phyloP scores from a whole-genome alignment of 1,284 basidiomycete species.

The Peniophora sp. region DNA sequence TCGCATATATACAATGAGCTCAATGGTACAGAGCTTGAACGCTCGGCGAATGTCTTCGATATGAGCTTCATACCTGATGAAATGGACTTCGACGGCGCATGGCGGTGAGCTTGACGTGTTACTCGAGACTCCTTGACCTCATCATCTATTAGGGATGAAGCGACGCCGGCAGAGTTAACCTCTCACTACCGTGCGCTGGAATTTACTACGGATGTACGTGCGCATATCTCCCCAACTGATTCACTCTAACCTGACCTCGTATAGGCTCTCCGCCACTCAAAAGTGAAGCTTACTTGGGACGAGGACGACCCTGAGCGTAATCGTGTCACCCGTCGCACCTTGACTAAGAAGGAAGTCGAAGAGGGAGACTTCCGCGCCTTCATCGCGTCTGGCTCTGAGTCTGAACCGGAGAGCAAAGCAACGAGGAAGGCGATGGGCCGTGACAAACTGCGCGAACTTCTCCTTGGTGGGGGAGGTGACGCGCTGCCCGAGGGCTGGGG shows the following conservation, averaged over 20 bases:
- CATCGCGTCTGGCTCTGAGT: constrained; percentile 57
- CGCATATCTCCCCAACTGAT: neutral
- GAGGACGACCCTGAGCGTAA: constrained; percentile 91
- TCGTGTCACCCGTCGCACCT: constrained; percentile 69
- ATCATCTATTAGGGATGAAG: constrained; percentile 64
- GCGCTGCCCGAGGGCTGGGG: constrained; percentile 81
- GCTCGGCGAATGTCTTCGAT: constrained; percentile 95
- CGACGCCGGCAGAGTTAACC: constrained; percentile 53
- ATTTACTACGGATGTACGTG: constrained; percentile 85
- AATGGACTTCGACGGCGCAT: constrained; percentile 84
- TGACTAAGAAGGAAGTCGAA: constrained; percentile 81
- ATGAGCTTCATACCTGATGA: constrained; percentile 90
- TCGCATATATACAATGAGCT: constrained; percentile 81
- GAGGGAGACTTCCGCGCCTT: constrained; percentile 84
- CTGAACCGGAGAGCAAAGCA: constrained; percentile 32
- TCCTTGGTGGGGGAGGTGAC: constrained; percentile 60
- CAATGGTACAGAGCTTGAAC: constrained; percentile 93
- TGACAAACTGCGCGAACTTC: constrained; percentile 60
- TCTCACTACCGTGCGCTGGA: constrained; percentile 76
- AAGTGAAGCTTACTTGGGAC: constrained; percentile 98
- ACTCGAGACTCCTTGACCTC: neutral
- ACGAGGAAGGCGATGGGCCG: constrained; percentile 38
- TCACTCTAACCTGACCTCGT: neutral
- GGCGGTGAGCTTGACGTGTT: constrained; percentile 38
- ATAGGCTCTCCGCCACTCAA: constrained; percentile 95